Evolutionary conservation across 257 asterid species (phyloP).

Genomic region (Solanum pinnatisectum): DNA sequence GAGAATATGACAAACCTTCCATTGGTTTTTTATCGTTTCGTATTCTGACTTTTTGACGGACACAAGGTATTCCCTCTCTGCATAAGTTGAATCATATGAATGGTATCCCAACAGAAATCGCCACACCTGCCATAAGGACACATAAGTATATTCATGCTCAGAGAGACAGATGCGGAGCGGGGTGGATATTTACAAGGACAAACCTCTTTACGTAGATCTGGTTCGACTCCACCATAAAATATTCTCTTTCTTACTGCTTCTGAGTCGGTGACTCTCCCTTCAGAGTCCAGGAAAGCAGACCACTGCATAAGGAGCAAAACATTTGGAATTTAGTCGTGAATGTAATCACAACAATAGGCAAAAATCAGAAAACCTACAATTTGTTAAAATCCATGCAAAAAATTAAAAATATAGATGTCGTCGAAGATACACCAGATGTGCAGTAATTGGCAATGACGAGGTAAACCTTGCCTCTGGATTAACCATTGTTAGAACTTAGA

Average conservation of each 20-base stretch:
- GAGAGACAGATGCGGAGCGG: background rate
- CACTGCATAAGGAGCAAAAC: conserved; percentile 44
- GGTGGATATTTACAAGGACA: background rate
- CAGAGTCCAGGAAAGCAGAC: conserved; percentile 75
- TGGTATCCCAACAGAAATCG: conserved; percentile 72
- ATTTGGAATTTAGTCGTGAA: background rate
- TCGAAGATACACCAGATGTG: background rate
- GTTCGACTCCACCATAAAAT: conserved; percentile 89
- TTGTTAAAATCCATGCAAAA: background rate
- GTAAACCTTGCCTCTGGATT: background rate
- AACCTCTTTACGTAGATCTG: conserved; percentile 71
- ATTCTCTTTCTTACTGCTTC: conserved; percentile 61
- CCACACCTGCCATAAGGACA: conserved; percentile 60
- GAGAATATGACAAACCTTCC: conserved; percentile 63
- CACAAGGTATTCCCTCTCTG: conserved; percentile 81
- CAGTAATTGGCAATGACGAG: background rate
- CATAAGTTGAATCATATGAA: conserved; percentile 77
- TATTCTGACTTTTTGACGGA: conserved; percentile 71
- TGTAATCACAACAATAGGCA: background rate
- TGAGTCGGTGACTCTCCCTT: conserved; percentile 78
- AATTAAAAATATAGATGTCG: background rate
- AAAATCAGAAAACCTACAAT: background rate
- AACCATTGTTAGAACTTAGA: background rate
- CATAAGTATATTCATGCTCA: background rate
- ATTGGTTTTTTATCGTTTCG: conserved; percentile 75